These are phyloP conservation scores for Trichoderma afroharzianum DNA, from an alignment of 2,329 filamentous ascomycete species.

Conservation along the genomic window DNA sequence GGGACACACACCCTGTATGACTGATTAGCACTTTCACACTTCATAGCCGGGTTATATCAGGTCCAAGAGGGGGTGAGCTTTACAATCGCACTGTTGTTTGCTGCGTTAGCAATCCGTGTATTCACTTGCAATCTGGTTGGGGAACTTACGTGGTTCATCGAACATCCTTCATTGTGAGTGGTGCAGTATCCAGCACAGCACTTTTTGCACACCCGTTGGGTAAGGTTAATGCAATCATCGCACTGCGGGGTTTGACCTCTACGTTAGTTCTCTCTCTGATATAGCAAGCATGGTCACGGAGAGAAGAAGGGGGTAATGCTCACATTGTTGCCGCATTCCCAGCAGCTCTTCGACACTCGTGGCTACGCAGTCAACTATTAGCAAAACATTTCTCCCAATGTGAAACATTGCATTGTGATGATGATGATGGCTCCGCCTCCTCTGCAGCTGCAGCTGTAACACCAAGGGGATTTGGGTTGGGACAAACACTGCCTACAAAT, in stretches of 20 bases:
- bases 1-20: slow-evolving; percentile 35
- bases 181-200: slow-evolving; percentile 81
- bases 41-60: background rate
- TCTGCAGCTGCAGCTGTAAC: slow-evolving; percentile 15
- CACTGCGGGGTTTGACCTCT: slow-evolving; percentile 51
- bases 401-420: slow-evolving; percentile 2
- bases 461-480: background rate
- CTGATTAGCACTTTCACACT: background rate
- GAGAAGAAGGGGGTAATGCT: slow-evolving; percentile 29
- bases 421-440: background rate
- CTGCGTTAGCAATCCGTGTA: slow-evolving; percentile 3
- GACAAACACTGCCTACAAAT: slow-evolving; percentile 21
- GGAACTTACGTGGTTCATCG: slow-evolving; percentile 52
- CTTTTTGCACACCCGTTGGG: slow-evolving; percentile 66
- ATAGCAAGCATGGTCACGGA: background rate
- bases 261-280: slow-evolving; percentile 12
- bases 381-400: background rate
- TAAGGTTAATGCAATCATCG: slow-evolving; percentile 66
- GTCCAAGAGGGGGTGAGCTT: background rate
- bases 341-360: slow-evolving; percentile 68
- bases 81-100: slow-evolving; percentile 11
- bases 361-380: slow-evolving; percentile 33
- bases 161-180: slow-evolving; percentile 78
- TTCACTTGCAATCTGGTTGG: background rate
- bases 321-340: slow-evolving; percentile 81